Percentiles rank a stretch among this genome's conserved stretches.
phyloP scores from a whole-genome alignment of 257 asterid species.

The Plantago ovata region DNA sequence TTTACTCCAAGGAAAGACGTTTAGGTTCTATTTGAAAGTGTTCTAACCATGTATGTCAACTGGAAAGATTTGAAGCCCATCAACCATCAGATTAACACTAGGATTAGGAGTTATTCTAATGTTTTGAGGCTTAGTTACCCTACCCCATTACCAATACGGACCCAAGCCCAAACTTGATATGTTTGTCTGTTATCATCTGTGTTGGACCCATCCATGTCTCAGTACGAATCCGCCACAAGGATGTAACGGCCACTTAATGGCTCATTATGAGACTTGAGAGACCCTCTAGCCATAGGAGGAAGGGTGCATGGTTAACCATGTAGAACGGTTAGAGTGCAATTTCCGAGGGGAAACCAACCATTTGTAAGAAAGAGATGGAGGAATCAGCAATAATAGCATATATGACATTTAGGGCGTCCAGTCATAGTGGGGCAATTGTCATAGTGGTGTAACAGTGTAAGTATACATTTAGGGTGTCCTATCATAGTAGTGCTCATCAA shows the following conservation, averaged over 20 bases:
- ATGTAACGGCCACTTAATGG: slow-evolving; percentile 75
- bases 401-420: no score
- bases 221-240: slow-evolving; percentile 62
- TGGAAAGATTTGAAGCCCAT: slow-evolving; percentile 78
- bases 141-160: slow-evolving; percentile 56
- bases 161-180: slow-evolving; percentile 96
- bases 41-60: slow-evolving; percentile 64
- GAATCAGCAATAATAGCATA: no score
- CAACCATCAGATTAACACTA: slow-evolving; percentile 81
- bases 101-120: slow-evolving; percentile 73
- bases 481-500: no score
- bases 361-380: no score
- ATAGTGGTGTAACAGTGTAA: no score
- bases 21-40: slow-evolving; percentile 70
- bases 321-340: slow-evolving; percentile 54
- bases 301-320: slow-evolving; percentile 17
- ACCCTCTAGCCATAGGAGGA: background rate
- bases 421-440: no score
- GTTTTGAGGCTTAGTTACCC: slow-evolving; percentile 58
- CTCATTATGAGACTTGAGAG: slow-evolving; percentile 27
- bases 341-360: slow-evolving; percentile 86
- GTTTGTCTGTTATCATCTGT: slow-evolving; percentile 76
- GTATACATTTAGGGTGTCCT: no score
- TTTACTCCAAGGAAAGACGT: slow-evolving; percentile 12
- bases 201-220: slow-evolving; percentile 99